Evolutionary conservation across 2,329 filamentous ascomycete genomes (phyloP).

Genomic region (Nectriaceae sp.): DNA sequence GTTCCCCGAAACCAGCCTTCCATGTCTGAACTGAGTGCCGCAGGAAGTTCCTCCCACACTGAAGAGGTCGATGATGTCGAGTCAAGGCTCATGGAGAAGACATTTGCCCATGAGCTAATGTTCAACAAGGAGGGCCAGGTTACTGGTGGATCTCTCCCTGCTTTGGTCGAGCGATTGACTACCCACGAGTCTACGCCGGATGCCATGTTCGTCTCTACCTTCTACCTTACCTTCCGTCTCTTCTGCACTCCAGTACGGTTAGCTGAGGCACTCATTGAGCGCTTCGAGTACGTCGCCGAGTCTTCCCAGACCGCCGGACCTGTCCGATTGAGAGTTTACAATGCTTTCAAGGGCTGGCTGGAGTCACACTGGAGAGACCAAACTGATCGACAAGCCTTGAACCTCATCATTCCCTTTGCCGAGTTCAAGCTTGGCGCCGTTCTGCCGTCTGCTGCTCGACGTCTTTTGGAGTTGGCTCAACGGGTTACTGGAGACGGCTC

Average conservation of each 20-base stretch:
- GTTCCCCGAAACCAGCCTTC: conserved; percentile 61
- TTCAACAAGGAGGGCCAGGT: conserved; percentile 94
- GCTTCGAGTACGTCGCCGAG: conserved; percentile 89
- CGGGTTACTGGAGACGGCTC: conserved; percentile 76
- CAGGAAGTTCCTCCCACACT: conserved; percentile 64
- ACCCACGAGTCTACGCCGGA: conserved; percentile 92
- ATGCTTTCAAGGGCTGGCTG: conserved; percentile 95
- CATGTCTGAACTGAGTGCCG: conserved; percentile 67
- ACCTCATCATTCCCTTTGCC: conserved; percentile 78
- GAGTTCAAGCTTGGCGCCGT: conserved; percentile 67
- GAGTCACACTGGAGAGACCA: conserved; percentile 93
- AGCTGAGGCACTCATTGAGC: conserved; percentile 79
- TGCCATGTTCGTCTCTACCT: conserved; percentile 87
- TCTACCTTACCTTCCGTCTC: conserved; percentile 93
- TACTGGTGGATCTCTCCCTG: conserved; percentile 86
- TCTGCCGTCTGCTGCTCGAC: conserved; percentile 75
- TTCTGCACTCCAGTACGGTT: conserved; percentile 83
- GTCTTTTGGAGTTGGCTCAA: conserved; percentile 76
- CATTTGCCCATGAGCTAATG: conserved; percentile 86
- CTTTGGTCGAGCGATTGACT: conserved; percentile 91
- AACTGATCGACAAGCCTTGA: conserved; percentile 74
- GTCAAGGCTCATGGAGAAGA: conserved; percentile 84
- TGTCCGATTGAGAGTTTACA: conserved; percentile 89
- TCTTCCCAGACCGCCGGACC: conserved; percentile 73
- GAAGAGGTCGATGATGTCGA: conserved; percentile 82